These are phyloP conservation scores for Aspergillus brunneoviolaceus DNA, from an alignment of 2,329 filamentous ascomycete genomes.

Conservation along the genomic window DNA sequence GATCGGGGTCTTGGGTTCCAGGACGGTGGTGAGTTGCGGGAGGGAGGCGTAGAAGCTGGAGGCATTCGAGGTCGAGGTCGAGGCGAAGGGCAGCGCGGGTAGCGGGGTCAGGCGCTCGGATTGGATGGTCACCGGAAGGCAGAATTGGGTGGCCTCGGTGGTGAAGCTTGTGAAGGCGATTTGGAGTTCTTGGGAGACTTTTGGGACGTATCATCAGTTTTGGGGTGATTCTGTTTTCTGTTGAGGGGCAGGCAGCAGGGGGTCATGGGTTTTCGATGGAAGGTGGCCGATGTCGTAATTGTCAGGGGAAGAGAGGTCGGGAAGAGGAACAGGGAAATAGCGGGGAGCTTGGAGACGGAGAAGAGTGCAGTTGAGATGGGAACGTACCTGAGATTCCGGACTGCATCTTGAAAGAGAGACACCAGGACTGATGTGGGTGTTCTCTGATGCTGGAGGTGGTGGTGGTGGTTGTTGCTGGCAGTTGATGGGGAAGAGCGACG, in stretches of 20 bases:
- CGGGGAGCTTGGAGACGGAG: neutral
- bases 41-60: slow-evolving; percentile 53
- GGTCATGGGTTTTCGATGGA: too few relatives aligned
- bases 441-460: slow-evolving; percentile 8
- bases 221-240: neutral
- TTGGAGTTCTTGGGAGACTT: slow-evolving; percentile 49
- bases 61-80: slow-evolving; percentile 19
- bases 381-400: slow-evolving; percentile 49
- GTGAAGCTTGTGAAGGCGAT: slow-evolving; percentile 48
- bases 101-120: slow-evolving; percentile 46
- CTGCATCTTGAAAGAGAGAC: slow-evolving; percentile 40
- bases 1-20: slow-evolving; percentile 56
- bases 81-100: slow-evolving; percentile 40
- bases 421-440: slow-evolving; percentile 11
- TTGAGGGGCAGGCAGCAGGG: neutral
- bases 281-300: neutral
- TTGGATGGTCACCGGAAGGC: slow-evolving; percentile 48
- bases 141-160: slow-evolving; percentile 42
- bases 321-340: too few relatives aligned
- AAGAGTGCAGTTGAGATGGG: slow-evolving; percentile 6
- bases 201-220: neutral
- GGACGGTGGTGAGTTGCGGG: slow-evolving; percentile 48
- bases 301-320: neutral
- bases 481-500: neutral
- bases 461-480: neutral